These are phyloP conservation scores for Tricholoma sp. DNA, from an alignment of 768 basidiomycete genomes.

Conservation along the genomic window DNA sequence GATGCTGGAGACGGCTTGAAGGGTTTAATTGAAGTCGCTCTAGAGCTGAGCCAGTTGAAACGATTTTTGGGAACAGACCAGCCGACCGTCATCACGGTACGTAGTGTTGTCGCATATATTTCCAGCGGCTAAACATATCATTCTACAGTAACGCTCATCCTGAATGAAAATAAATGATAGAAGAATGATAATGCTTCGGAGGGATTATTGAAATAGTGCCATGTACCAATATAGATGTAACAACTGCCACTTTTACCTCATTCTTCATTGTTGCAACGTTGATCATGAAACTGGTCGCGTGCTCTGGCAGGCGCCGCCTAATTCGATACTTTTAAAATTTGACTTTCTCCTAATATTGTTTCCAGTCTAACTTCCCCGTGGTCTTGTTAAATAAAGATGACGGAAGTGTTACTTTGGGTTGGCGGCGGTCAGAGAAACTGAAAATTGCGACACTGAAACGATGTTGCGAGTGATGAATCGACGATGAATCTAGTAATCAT, in stretches of 20 bases:
- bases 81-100: constrained; percentile 95
- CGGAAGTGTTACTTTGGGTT: too few species aligned
- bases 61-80: constrained; percentile 81
- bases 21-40: constrained; percentile 93
- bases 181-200: background rate
- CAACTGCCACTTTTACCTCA: background rate
- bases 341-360: too few species aligned
- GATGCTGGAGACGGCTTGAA: constrained; percentile 87
- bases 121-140: background rate
- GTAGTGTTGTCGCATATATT: constrained; percentile 17
- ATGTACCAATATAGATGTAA: background rate
- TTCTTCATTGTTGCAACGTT: background rate
- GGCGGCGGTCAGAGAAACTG: too few species aligned
- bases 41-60: constrained; percentile 79
- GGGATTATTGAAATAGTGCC: background rate
- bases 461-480: too few species aligned
- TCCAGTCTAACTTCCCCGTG: too few species aligned
- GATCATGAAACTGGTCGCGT: too few species aligned
- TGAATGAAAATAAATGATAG: background rate
- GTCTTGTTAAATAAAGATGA: too few species aligned
- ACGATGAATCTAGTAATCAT: too few species aligned
- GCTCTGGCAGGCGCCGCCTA: too few species aligned
- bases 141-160: background rate
- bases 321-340: too few species aligned
- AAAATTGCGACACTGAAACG: too few species aligned